Conservation (phyloP, 164 flowering plant genomes). For the Dillenia suffruticosa region DNA sequence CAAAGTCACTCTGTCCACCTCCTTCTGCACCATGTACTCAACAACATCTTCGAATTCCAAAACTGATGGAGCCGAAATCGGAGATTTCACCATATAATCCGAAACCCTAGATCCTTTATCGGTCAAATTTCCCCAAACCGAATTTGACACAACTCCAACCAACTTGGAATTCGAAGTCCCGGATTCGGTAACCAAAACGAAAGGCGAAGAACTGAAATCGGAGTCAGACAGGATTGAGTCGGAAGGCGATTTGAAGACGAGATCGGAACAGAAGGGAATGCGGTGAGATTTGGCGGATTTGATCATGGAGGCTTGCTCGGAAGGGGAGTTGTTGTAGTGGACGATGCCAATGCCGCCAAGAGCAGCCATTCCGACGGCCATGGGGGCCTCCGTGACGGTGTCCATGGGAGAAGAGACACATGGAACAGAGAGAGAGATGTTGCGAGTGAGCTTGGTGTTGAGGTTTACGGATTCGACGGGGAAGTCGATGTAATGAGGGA, state of each 20-base stretch:
- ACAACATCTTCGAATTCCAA: slow-evolving; percentile 54
- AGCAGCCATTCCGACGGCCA: slow-evolving; percentile 89
- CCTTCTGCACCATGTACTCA: slow-evolving; percentile 28
- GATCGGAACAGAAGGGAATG: slow-evolving; percentile 51
- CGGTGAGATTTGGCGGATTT: slow-evolving; percentile 61
- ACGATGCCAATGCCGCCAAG: slow-evolving; percentile 84
- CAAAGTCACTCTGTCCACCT: slow-evolving; percentile 43
- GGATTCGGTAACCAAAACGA: slow-evolving; percentile 46
- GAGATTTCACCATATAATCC: slow-evolving; percentile 36
- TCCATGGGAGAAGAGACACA: slow-evolving; percentile 95
- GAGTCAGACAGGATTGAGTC: slow-evolving; percentile 33
- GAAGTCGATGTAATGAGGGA: slow-evolving; percentile 89
- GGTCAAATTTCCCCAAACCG: slow-evolving; percentile 41
- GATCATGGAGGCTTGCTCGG: slow-evolving; percentile 52
- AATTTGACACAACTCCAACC: slow-evolving; percentile 43
- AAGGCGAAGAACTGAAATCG: slow-evolving; percentile 37
- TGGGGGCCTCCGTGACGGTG: slow-evolving; percentile 79
- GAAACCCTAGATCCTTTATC: slow-evolving; percentile 32
- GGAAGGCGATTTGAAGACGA: slow-evolving; percentile 36
- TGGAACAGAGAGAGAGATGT: slow-evolving; percentile 59
- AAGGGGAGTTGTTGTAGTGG: slow-evolving; percentile 57
- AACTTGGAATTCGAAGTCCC: slow-evolving; percentile 48
- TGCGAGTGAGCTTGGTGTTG: slow-evolving; percentile 56
- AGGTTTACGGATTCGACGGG: slow-evolving; percentile 71
- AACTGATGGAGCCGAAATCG: slow-evolving; percentile 28